Evolutionary conservation across 306 rosid genomes (phyloP), one percentile per base, ranked within the genome.

Genomic region (Mucuna pruriens): DNA sequence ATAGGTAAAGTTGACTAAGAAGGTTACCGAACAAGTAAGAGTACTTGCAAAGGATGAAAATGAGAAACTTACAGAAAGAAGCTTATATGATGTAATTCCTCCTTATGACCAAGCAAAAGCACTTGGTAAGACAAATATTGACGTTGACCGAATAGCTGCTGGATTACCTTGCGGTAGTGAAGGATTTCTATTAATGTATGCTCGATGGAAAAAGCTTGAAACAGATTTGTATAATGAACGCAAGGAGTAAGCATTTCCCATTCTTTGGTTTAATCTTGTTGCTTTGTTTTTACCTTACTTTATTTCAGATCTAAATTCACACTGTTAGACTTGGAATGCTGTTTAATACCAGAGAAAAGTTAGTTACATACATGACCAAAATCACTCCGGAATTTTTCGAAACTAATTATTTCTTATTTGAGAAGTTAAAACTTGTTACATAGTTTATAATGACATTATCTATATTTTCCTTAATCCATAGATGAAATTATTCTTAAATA

Each of bases 91-190:
- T 83, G 85, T 89, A 84, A 87, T 85, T 81, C 96, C 89, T 76
- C 98, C 96, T 36, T 95, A 95, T 80, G 99, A 95, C 88, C 99
- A 95, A 93, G 99, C 98, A 84, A 95, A 85, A 86, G 99, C 98
- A 76, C 97, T 95, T 58, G 99, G 99, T 81, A 95, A 95, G 86
- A 93, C 90, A 79, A 95, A 91, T 86, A 93, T 95, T 26, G 99
- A 95, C 76, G 83, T 89, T 80, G 99, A 92, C 76, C 98, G 98
- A 52, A 95, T 95, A 86, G 97, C 98, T 82, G 92, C 98, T 79
- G 99, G 99, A 85, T 87, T 95, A 84, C 99, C 99, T 26, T 95
- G 99, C 46, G 99, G 99, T 17, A 95, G 97, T 44, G 99, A 95
- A 88, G 99, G 99, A 64, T 95, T 93, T 86, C 97, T 95, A 57